Base-by-base conservation (phyloP, 2,329 filamentous ascomycete genomes). In the Fusarium longipes region DNA sequence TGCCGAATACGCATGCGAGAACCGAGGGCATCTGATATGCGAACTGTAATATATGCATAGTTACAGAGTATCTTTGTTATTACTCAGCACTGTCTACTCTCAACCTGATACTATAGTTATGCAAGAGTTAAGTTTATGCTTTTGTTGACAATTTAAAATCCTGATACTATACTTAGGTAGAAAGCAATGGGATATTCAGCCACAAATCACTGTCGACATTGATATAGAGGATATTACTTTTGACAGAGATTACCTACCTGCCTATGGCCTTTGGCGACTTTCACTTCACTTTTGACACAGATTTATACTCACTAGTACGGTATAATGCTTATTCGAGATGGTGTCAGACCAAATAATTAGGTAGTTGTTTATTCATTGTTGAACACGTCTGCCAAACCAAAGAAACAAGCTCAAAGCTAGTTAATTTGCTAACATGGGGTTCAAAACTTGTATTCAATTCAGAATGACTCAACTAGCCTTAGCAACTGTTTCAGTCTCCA, bases 1-100 rank as follows among this genome's bases (percentile, higher is more conserved):
- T 9, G 36, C 43, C 57, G 58, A 61, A 61, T 61, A 61, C 57
- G 58, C 33, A 61, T 62, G 58, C 56, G 58, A 61, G 58, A 60
- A 59, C 58, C 47, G 58, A 61, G 58, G 57, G 17, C 17, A 44
- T 61, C 8, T 48, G 6, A 40, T 10, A 29, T 43, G 17, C 25
- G n/a, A 29, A 14, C n/a, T 43, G 40, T 12, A 20, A 17, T 17
- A 43, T 14, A 25, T 24, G 38, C 15, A 27, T 27, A 27, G 27
- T 27, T 8, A 9, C 27, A n/a, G n/a, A n/a, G n/a, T 27, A 27
- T 27, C 5, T 27, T 9, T 15, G 15, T 25, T 22, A 40, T 40
- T 5, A 17, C 11, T 24, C 7, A 24, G 17, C 15, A 14, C 15
- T 40, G 38, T 24, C 38, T 24, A n/a, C 8, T 22, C 5, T 24